These are phyloP conservation scores for Cutaneotrichosporon sp. DNA, from an alignment of 1,284 basidiomycete genomes.

Conservation along the genomic window DNA sequence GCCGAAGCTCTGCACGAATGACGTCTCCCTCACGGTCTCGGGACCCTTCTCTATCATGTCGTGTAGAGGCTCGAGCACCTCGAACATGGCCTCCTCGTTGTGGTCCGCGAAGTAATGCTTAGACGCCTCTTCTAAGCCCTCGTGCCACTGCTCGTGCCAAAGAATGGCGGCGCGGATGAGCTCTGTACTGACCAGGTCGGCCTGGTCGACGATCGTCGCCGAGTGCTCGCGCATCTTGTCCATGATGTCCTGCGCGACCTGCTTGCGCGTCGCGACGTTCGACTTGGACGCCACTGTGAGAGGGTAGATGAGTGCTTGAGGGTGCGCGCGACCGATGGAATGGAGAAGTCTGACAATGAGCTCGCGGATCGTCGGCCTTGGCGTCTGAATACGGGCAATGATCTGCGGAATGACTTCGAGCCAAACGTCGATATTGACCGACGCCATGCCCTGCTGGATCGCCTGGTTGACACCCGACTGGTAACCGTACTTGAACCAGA, in stretches of 20 bases:
- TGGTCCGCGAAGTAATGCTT: constrained; percentile 96
- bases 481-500: constrained; percentile 98
- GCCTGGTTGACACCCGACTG: constrained; percentile 88
- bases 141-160: constrained; percentile 99
- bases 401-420: constrained; percentile 98
- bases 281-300: constrained; percentile 98
- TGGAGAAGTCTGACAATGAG: constrained; percentile 88
- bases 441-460: constrained; percentile 82
- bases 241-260: constrained; percentile 86
- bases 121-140: constrained; percentile 96
- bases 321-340: constrained; percentile 93
- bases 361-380: constrained; percentile 78
- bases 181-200: constrained; percentile 86
- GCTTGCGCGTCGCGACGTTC: constrained; percentile 76
- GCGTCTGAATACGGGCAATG: constrained; percentile 97
- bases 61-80: constrained; percentile 87
- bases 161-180: constrained; percentile 96
- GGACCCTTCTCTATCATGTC: constrained; percentile 90
- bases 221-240: constrained; percentile 93
- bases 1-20: constrained; percentile 92
- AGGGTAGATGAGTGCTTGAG: constrained; percentile 96
- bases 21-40: constrained; percentile 89
- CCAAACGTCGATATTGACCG: constrained; percentile 96
- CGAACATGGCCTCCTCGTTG: constrained; percentile 99
- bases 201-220: constrained; percentile 80